Percentiles rank a stretch among this genome's conserved stretches.
These are phyloP conservation scores for Sporobolomyces phaffii DNA, from an alignment of 768 basidiomycete genomes.

Conservation along the genomic window DNA sequence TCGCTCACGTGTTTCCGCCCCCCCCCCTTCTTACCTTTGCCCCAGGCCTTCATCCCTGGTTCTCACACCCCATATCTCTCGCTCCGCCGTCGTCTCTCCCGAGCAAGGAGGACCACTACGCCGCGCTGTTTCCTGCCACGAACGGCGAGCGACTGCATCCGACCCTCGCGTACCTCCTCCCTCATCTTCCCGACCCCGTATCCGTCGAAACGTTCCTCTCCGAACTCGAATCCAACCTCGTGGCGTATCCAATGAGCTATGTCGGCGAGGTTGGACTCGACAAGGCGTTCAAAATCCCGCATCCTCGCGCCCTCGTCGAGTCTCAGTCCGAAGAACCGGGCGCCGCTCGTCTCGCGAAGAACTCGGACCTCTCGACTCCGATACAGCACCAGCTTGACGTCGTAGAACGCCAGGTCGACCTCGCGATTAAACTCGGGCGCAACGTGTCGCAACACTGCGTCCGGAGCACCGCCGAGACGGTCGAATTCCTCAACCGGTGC, in stretches of 20 bases:
- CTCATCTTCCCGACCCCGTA: slow-evolving; percentile 65
- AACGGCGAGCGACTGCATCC: slow-evolving; percentile 30
- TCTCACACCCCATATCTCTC: slow-evolving; percentile 46
- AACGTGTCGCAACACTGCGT: slow-evolving; percentile 86
- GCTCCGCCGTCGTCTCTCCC: neutral
- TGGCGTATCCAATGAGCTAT: slow-evolving; percentile 64
- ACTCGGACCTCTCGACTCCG: slow-evolving; percentile 68
- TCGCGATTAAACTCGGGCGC: slow-evolving; percentile 72
- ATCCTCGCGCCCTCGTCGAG: slow-evolving; percentile 50
- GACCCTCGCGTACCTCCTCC: slow-evolving; percentile 51
- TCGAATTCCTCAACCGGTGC: slow-evolving; percentile 58
- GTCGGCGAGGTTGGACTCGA: slow-evolving; percentile 93
- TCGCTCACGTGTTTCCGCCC: too few relatives aligned
- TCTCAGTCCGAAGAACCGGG: too few relatives aligned
- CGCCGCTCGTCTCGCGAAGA: slow-evolving; percentile 47
- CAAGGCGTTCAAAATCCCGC: slow-evolving; percentile 67
- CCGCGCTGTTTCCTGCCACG: slow-evolving; percentile 54
- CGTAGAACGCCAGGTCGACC: slow-evolving; percentile 72
- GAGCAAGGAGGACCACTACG: slow-evolving; percentile 68
- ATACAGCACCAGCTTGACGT: slow-evolving; percentile 72
- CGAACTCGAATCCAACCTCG: slow-evolving; percentile 56
- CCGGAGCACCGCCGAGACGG: slow-evolving; percentile 63
- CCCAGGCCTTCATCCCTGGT: slow-evolving; percentile 98
- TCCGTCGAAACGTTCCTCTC: slow-evolving; percentile 57
- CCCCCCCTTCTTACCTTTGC: too few relatives aligned